phyloP scores from a whole-genome alignment of 2,329 filamentous ascomycete genomes.

The Aspergillus pseudonomiae region DNA sequence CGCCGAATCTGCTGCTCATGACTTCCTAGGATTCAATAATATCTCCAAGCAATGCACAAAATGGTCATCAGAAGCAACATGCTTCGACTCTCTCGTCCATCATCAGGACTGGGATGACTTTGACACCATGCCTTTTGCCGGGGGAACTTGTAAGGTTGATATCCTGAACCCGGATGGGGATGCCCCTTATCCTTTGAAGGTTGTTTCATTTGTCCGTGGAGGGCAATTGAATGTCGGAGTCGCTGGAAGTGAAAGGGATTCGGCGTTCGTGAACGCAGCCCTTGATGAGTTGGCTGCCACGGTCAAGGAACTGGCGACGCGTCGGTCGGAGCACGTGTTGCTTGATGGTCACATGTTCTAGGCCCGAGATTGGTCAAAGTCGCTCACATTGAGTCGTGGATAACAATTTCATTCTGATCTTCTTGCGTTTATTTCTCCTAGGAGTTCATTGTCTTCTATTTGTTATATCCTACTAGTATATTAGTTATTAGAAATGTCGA shows the following conservation, averaged over 20 bases:
- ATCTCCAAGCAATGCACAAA: constrained; percentile 53
- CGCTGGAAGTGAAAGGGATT: constrained; percentile 55
- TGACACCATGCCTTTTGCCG: constrained; percentile 50
- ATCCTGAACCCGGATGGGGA: constrained; percentile 63
- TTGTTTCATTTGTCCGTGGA: constrained; percentile 51
- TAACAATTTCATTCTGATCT: background rate
- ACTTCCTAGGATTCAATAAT: constrained; percentile 56
- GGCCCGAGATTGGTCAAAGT: background rate
- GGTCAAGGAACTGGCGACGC: constrained; percentile 41
- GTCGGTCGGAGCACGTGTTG: background rate
- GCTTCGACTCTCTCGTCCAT: constrained; percentile 59
- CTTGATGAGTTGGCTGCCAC: constrained; percentile 54
- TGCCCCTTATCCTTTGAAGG: constrained; percentile 35
- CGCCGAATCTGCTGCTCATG: constrained; percentile 54
- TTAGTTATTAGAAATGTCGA: background rate
- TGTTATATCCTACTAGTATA: background rate
- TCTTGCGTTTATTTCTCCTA: background rate
- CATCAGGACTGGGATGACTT: constrained; percentile 65
- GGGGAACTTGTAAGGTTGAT: constrained; percentile 51
- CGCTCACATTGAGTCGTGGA: background rate
- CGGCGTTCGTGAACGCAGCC: constrained; percentile 53
- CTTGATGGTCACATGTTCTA: background rate
- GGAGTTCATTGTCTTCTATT: background rate
- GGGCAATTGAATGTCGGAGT: constrained; percentile 64
- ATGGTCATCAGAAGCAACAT: constrained; percentile 45